These are phyloP conservation scores for Cubamyces lactineus DNA, from an alignment of 768 basidiomycete species.

Conservation along the genomic window DNA sequence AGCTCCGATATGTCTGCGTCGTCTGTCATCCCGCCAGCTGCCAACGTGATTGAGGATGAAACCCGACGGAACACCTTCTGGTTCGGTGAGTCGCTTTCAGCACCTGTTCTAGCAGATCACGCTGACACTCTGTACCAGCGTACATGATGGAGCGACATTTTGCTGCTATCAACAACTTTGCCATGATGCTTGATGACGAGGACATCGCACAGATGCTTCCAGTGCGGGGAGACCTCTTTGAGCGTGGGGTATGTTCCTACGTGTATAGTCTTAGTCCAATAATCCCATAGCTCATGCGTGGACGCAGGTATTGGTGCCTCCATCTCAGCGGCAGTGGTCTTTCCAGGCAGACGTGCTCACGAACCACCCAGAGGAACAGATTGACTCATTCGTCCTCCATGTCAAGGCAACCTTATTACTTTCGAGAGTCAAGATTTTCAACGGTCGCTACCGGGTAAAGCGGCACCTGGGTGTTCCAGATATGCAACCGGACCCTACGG, in stretches of 20 bases:
- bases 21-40: slow-evolving; percentile 64
- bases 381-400: slow-evolving; percentile 73
- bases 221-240: slow-evolving; percentile 59
- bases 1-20: slow-evolving; percentile 52
- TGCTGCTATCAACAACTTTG: slow-evolving; percentile 72
- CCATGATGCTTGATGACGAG: slow-evolving; percentile 69
- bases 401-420: slow-evolving; percentile 71
- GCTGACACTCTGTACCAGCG: slow-evolving; percentile 27
- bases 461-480: slow-evolving; percentile 62
- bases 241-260: slow-evolving; percentile 55
- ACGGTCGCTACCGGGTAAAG: slow-evolving; percentile 63
- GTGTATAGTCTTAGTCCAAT: background rate
- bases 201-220: slow-evolving; percentile 76
- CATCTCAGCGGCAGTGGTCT: slow-evolving; percentile 66
- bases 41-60: slow-evolving; percentile 69
- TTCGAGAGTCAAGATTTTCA: slow-evolving; percentile 64
- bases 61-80: slow-evolving; percentile 74
- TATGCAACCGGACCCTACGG: slow-evolving; percentile 28
- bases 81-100: slow-evolving; percentile 25
- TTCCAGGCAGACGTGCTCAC: slow-evolving; percentile 63
- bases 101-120: background rate
- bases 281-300: slow-evolving; percentile 47
- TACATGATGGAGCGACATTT: slow-evolving; percentile 71
- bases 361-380: slow-evolving; percentile 59
- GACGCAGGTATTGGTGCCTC: slow-evolving; percentile 35